A percentile compares a stretch with the other conserved stretches of the same genome.
phyloP scores from a whole-genome alignment of 2,329 filamentous ascomycete species.

The Boeremia exigua region DNA sequence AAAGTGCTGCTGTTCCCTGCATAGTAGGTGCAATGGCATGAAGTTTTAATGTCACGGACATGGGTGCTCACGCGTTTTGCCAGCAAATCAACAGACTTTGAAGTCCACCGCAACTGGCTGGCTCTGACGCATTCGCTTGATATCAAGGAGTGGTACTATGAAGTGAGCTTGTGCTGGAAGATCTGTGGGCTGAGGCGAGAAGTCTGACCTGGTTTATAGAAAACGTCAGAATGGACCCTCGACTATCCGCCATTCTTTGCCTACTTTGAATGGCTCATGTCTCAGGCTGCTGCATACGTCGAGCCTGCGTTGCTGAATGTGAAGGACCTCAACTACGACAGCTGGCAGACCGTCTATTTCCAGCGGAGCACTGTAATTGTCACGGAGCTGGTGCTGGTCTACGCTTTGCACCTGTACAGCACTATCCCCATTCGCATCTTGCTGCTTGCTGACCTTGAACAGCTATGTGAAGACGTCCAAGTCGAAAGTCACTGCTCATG shows the following conservation, averaged over 20 bases:
- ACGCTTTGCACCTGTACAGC: slow-evolving; percentile 76
- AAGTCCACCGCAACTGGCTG: slow-evolving; percentile 98
- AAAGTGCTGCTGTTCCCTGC: slow-evolving; percentile 93
- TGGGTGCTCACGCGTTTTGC: slow-evolving; percentile 33
- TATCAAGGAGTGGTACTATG: slow-evolving; percentile 90
- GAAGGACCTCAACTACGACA: slow-evolving; percentile 82
- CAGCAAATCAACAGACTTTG: slow-evolving; percentile 98
- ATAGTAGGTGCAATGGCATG: slow-evolving; percentile 70
- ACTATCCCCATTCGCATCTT: neutral
- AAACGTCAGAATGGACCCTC: slow-evolving; percentile 98
- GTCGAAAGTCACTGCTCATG: slow-evolving; percentile 79
- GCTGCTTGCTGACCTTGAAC: slow-evolving; percentile 17
- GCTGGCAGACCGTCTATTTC: slow-evolving; percentile 93
- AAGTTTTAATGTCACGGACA: slow-evolving; percentile 3
- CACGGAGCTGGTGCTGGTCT: slow-evolving; percentile 83
- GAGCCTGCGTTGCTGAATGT: slow-evolving; percentile 85
- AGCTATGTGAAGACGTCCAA: slow-evolving; percentile 79
- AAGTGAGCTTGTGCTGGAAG: slow-evolving; percentile 56
- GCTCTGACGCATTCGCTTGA: slow-evolving; percentile 92
- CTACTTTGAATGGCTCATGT: slow-evolving; percentile 92
- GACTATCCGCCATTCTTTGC: slow-evolving; percentile 99
- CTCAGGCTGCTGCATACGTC: slow-evolving; percentile 75
- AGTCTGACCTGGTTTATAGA: slow-evolving; percentile 51
- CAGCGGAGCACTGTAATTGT: slow-evolving; percentile 87
- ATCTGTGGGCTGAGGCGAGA: neutral